A percentile compares a stretch with the other conserved stretches of the same genome.
These are phyloP conservation scores for Daphne laureola DNA, from an alignment of 441 rosid genomes.

Conservation along the genomic window DNA sequence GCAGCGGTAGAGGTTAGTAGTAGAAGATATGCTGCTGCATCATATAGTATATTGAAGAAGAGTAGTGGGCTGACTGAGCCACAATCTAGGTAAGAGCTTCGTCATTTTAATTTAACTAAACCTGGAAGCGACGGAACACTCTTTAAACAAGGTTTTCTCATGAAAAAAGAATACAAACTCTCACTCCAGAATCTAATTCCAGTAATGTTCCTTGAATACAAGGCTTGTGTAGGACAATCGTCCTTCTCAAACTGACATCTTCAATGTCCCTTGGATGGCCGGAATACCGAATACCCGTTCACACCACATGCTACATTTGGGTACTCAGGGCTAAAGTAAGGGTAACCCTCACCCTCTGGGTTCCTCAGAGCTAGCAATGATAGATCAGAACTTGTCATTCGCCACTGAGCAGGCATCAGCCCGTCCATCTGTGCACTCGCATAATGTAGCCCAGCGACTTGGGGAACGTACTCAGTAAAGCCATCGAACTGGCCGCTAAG, in stretches of 20 bases:
- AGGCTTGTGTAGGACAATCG: conserved; percentile 18
- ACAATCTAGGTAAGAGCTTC: too few relatives aligned
- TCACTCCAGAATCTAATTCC: conserved; percentile 36
- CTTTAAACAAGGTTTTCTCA: conserved; percentile 44
- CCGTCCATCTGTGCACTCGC: conserved; percentile 60
- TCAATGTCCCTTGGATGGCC: conserved; percentile 77
- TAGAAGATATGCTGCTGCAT: too few relatives aligned
- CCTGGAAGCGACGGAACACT: conserved; percentile 33
- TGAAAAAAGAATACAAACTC: conserved; percentile 34
- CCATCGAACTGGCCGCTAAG: conserved; percentile 41
- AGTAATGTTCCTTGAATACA: conserved; percentile 21
- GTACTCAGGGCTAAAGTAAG: conserved; percentile 37
- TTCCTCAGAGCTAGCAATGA: conserved; percentile 51
- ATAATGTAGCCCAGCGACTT: conserved; percentile 36
- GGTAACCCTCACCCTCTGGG: conserved; percentile 38
- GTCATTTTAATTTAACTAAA: neutral
- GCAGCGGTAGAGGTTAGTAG: too few relatives aligned
- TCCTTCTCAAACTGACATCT: conserved; percentile 12
- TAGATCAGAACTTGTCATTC: conserved; percentile 47
- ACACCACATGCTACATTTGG: conserved; percentile 43
- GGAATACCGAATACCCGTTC: conserved; percentile 53
- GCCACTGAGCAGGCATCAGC: conserved; percentile 52
- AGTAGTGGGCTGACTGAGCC: too few relatives aligned
- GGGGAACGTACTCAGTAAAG: conserved; percentile 40
- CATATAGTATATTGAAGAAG: too few relatives aligned